These are phyloP conservation scores for Fusarium continuum DNA, from an alignment of 2,329 filamentous ascomycete species.

Conservation along the genomic window DNA sequence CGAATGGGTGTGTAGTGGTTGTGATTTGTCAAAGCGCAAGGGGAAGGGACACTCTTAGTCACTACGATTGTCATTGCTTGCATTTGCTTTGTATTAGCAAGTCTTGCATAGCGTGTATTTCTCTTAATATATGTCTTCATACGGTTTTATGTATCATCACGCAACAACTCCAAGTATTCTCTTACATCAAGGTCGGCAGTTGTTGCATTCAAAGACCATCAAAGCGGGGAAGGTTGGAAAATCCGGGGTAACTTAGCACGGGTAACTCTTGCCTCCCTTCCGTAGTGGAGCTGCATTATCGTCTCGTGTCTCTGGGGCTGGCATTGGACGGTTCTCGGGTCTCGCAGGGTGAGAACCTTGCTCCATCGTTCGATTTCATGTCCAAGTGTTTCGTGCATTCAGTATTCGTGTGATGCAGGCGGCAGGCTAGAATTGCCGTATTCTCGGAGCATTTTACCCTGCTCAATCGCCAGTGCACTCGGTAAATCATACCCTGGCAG, in stretches of 20 bases:
- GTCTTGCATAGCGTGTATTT: not conserved
- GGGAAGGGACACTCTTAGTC: conserved; percentile 18
- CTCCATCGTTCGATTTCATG: conserved; percentile 31
- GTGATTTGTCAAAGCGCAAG: conserved; percentile 36
- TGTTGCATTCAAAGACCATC: conserved; percentile 13
- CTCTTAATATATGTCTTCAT: not conserved
- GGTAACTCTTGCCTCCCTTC: conserved; percentile 32
- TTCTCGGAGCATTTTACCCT: not conserved
- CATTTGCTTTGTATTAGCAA: not conserved
- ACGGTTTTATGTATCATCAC: not conserved
- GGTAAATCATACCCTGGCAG: conserved; percentile 1
- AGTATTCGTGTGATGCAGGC: not conserved
- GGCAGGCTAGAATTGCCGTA: not conserved
- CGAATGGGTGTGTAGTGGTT: conserved; percentile 22
- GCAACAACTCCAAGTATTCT: conserved; percentile 13
- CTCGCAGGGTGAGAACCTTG: not conserved
- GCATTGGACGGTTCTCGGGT: conserved; percentile 17
- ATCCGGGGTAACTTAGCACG: conserved; percentile 44
- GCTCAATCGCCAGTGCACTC: conserved; percentile 1
- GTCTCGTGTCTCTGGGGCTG: conserved; percentile 2
- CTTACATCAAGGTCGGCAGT: conserved; percentile 31
- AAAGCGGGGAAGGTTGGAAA: conserved; percentile 38
- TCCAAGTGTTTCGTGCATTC: conserved; percentile 13
- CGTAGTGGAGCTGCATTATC: conserved; percentile 32
- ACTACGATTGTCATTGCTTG: not conserved